Percentiles rank a stretch among this genome's conserved stretches.
Conservation (phyloP, 352 stramenopile genomes). For the Phytophthora sansomeana region DNA sequence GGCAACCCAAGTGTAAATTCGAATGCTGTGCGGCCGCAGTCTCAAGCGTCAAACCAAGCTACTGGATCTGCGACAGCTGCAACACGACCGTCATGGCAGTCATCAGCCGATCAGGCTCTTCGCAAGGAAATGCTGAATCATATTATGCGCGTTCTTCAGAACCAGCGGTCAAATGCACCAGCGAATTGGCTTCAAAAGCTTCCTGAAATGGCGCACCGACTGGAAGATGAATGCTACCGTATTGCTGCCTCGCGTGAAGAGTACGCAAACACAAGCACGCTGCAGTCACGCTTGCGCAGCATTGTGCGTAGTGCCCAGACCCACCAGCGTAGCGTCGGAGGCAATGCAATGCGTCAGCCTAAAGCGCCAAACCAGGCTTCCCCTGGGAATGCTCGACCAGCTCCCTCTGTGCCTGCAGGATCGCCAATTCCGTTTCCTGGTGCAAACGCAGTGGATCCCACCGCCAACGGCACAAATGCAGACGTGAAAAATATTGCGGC, state of each 20-base stretch:
- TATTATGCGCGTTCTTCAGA: constrained; percentile 96
- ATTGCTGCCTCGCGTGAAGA: constrained; percentile 90
- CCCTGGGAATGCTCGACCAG: constrained; percentile 25
- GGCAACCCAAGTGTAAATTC: constrained; percentile 25
- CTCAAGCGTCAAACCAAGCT: constrained; percentile 31
- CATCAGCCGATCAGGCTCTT: constrained; percentile 72
- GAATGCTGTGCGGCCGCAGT: constrained; percentile 29
- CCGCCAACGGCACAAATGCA: constrained; percentile 11
- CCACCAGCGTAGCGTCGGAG: constrained; percentile 59
- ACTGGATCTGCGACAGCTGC: constrained; percentile 2
- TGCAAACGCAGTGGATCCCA: constrained; percentile 46
- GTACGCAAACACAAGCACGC: constrained; percentile 95
- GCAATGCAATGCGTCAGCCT: constrained; percentile 34
- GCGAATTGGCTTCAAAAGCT: constrained; percentile 97
- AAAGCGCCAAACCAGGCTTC: constrained; percentile 35
- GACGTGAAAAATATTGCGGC: constrained; percentile 36
- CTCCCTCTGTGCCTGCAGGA: constrained; percentile 29
- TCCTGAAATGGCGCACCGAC: constrained; percentile 97
- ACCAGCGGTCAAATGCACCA: constrained; percentile 95
- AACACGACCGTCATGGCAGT: constrained; percentile 71
- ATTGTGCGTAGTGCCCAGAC: constrained; percentile 90
- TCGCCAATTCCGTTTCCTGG: constrained; percentile 71
- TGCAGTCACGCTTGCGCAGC: constrained; percentile 96
- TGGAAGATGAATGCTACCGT: constrained; percentile 97
- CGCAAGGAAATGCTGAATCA: constrained; percentile 89